Conservation (phyloP, 2,329 filamentous ascomycete species). For the Cordyceps javanica region DNA sequence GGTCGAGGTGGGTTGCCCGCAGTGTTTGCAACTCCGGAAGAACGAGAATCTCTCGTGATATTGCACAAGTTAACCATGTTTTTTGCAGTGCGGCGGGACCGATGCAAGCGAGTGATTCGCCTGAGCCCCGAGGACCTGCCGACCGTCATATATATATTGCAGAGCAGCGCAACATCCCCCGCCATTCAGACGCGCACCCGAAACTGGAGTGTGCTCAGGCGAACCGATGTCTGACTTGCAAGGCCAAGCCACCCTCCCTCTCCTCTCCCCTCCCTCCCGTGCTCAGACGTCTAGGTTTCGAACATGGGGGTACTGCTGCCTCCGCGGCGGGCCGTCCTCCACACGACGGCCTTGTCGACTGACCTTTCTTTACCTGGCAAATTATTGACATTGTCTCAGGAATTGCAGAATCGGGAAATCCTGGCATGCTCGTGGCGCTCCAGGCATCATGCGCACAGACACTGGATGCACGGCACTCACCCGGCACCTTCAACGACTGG, state of each 20-base stretch:
- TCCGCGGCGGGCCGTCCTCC: constrained; percentile 9
- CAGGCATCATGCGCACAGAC: constrained; percentile 1
- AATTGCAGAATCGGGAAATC: not conserved
- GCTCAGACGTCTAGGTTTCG: constrained; percentile 6
- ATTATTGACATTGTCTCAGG: not conserved
- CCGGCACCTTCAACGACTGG: not conserved
- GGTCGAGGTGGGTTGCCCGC: not conserved
- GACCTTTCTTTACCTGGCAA: not conserved
- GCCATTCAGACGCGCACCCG: not conserved
- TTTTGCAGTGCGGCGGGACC: not conserved
- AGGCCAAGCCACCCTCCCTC: not conserved
- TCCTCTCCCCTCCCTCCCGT: not conserved
- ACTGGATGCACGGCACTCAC: not conserved
- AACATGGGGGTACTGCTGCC: not conserved
- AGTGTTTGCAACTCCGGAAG: not conserved
- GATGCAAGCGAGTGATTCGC: not conserved
- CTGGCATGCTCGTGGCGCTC: not conserved
- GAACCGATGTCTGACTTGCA: not conserved
- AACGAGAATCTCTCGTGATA: not conserved
- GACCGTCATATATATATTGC: not conserved
- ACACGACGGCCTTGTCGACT: not conserved
- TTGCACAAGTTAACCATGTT: not conserved
- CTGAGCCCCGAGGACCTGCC: not conserved
- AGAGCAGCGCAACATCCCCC: not conserved
- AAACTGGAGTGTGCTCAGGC: constrained; percentile 2